Base-by-base conservation (phyloP, 441 rosid genomes). In the Pelargonium cotyledonis region DNA sequence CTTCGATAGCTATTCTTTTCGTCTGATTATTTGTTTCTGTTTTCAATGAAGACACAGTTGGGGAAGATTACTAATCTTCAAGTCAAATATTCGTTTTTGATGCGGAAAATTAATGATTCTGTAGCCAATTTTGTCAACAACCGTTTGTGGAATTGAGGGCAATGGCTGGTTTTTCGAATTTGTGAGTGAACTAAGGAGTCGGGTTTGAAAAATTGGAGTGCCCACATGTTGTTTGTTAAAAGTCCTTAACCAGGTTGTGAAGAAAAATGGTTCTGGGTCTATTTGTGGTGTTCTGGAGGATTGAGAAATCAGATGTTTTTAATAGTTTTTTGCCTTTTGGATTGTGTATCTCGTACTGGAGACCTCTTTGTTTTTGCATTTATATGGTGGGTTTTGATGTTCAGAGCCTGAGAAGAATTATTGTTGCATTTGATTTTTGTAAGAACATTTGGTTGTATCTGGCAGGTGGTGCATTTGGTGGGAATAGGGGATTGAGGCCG, bases 391-490 rank as follows among this genome's bases (percentile, higher is more conserved):
- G 60, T 53, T 53, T 4, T 60, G 64, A 60, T 60, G 64, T 9
- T 15, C 19, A 53, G 60, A 53, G 21, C 19, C 60, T 53, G 60
- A 53, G 19, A 16, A 53, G 21, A 8, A 31, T 31, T 31, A 4
- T 31, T 31, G 38, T 31, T 31, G 5, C 38, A 31, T 31, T 4
- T 31, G 38, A 3, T 31, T 31, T 64, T 64, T 64, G 5, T 14
- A 1, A 31, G 12, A 62, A 14, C 31, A 18, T 6, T 2, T 19
- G 31, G 47, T 15, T 41, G 62, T 68, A 44, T 72, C 62, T 75
- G 35, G 76, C 74, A 91, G 99, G 95, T 66, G 99, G 97, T 67
- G 93, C 96, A 66, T 91, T 89, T 80, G 99, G 99, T 67, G 96
- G 99, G 76, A 87, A 81, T 74, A 87, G 97, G 77, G 99, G 99